phyloP scores from a whole-genome alignment of 1,139 yeast species.

The Diutina pseudorugosa region DNA sequence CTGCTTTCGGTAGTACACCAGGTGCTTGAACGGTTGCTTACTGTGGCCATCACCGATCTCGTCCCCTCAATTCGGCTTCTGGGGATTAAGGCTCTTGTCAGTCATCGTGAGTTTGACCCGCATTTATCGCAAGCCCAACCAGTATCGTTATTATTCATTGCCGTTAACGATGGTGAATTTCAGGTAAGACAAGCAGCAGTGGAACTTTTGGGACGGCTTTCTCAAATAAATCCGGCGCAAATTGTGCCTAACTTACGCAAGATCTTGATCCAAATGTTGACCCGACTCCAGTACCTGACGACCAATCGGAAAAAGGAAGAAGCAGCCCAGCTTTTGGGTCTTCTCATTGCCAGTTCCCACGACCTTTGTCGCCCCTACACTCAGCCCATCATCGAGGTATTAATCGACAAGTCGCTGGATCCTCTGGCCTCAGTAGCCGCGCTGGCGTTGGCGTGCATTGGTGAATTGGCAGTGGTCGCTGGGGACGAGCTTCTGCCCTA shows the following conservation, averaged over 20 bases:
- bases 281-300: constrained; percentile 73
- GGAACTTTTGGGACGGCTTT: constrained; percentile 68
- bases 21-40: constrained; percentile 66
- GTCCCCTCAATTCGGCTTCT: constrained; percentile 72
- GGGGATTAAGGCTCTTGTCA: constrained; percentile 52
- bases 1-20: constrained; percentile 79
- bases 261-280: constrained; percentile 70
- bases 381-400: constrained; percentile 75
- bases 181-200: constrained; percentile 75
- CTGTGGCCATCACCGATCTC: constrained; percentile 87
- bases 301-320: constrained; percentile 77
- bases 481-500: constrained; percentile 76
- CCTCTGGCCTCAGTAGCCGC: constrained; percentile 71
- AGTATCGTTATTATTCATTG: constrained; percentile 73
- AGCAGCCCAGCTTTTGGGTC: constrained; percentile 63
- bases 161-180: constrained; percentile 84
- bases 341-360: constrained; percentile 65
- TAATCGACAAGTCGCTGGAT: constrained; percentile 69
- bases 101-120: constrained; percentile 68
- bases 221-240: constrained; percentile 86
- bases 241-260: constrained; percentile 88
- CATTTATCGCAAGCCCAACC: constrained; percentile 92
- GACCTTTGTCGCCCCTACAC: constrained; percentile 82
- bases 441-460: constrained; percentile 78
- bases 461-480: constrained; percentile 79